Evolutionary conservation across 1,284 basidiomycete species (phyloP), one percentile per base, ranked within the genome.

Genomic region (Austropuccinia psidii): DNA sequence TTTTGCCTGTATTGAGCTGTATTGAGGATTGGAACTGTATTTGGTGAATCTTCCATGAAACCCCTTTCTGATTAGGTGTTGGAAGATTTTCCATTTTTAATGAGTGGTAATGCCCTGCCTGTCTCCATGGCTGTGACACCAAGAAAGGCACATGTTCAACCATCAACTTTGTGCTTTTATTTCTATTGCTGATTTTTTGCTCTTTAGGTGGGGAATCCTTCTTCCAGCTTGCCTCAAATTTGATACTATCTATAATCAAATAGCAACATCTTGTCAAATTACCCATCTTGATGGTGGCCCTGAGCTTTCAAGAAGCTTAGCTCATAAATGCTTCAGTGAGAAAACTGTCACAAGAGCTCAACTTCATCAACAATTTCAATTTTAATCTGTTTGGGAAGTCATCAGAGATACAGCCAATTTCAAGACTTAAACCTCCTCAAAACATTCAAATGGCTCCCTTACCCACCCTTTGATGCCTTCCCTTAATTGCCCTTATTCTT

Each of bases 281-380:
- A 45, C 60, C 33, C 37, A 45, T 11, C 60, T 45, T 21, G 33
- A 45, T 35, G 27, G 41, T 39, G 47, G 24, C 47, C 60, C 60
- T 31, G 60, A 62, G 13, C 60, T 45, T 62, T 62, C 27, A 39
- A 27, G 60, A 37, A 39, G 60, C 43, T 19, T 62, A 31, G 41
- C 60, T 6, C 60, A 62, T 45, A 45, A 62, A 27, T 62, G 60
- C 47, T 62, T 62, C 33, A 62, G 60, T 45, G 60, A 62, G 15
- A 39, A 62, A 62, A 62, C 39, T 19, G 60, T 62, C 39, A 62
- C 60, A n/a, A 45, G 60, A 39, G 47, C 60, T 45, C 60, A 62
- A 45, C 39, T 39, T n/a, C 60, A 62, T 45, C 60, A 45, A 15
- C 60, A 62, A 45, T 62, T 62, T 37, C 60, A 62, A 45, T 62